Base-by-base conservation (phyloP, 2,329 filamentous ascomycete species). In the Gliomastix tumulicola region DNA sequence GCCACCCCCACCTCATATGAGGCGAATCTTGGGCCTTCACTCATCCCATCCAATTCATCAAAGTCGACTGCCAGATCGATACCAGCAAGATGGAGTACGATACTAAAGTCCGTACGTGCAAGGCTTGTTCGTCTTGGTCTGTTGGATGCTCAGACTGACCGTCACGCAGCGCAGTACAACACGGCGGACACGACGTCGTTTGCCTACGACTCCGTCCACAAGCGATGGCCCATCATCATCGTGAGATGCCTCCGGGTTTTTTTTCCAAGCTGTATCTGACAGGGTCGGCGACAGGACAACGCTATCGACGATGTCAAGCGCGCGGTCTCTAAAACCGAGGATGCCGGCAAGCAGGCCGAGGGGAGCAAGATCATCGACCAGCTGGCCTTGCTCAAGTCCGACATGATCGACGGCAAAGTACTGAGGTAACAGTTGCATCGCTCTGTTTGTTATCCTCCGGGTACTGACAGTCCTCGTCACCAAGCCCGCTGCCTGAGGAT, bases 231-330 rank as follows among this genome's bases (percentile, higher is more conserved):
- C 12, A 72, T 95, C 38, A 98, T 98, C 55, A 66, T 98, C 49
- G 88, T 94, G 51, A 57, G 75, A n/a, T 55, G 32, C 38, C 10
- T 5, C 10, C n/a, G n/a, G n/a, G n/a, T n/a, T n/a, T n/a, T n/a
- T n/a, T n/a, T n/a, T n/a, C n/a, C n/a, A n/a, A n/a, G n/a, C 25
- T 16, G 11, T 28, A 13, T 13, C 25, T 28, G 25, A 28, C 25
- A 13, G n/a, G n/a, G 7, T n/a, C 17, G 25, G 25, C 10, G n/a
- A 16, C 43, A 94, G 88, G 97, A 92, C 13, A 79, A 88, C 56
- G 86, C 84, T 38, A 92, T 98, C 52, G 90, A 98, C 57, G 90
- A 97, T 59, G 73, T 94, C n/a, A 88, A 94, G 64, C 84, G 85
- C 36, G 72, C 84, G 7, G 74, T 83, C 5, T 68, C 69, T 22